Base-by-base conservation (phyloP, 2,329 filamentous ascomycete genomes). In the Exophiala mesophila region DNA sequence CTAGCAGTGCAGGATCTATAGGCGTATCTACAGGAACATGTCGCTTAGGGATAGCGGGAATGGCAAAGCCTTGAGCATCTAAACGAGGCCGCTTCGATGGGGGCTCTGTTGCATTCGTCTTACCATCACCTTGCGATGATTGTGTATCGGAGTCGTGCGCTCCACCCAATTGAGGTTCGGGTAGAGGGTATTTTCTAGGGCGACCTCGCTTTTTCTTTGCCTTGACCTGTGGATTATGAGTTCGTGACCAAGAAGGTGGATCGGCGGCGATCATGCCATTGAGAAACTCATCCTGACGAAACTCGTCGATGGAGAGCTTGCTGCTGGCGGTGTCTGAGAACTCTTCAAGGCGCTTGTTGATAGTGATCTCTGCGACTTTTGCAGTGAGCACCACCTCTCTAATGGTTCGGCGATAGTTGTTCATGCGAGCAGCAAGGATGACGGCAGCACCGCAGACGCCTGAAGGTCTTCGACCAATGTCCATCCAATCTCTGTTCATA, bases 401-500 rank as follows among this genome's bases (percentile, higher is more conserved):
- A 9, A 94, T 81, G 0, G 88, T 95, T 13, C 92, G 82, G 32
- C 90, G 84, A 61, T 94, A 98, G 64, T 97, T 97, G 74, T 96
- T 94, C 84, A 97, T 97, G 39, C 92, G 85, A 6, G 92, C 90
- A 5, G 92, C 92, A 62, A 98, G 83, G 48, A 98, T 85, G 35
- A 98, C 76, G 54, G 89, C 94, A 9, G 92, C 92, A 49, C 92
- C 92, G 62, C 89, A 96, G 41, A 97, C 83, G 53, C 92, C 92
- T 5, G 90, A 90, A 12, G 92, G 92, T 29, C 92, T 83, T 58
- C 92, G 85, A 56, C 92, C 92, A 61, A 89, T 88, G 34, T 89
- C 83, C 79, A 98, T 97, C 89, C 92, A 97, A 66, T 98, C 92
- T 40, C 87, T 76, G 53, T 87, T 89, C 92, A 98, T 97, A 49